Evolutionary conservation across 1,284 basidiomycete genomes (phyloP).

Genomic region (Ustilago loliicola): DNA sequence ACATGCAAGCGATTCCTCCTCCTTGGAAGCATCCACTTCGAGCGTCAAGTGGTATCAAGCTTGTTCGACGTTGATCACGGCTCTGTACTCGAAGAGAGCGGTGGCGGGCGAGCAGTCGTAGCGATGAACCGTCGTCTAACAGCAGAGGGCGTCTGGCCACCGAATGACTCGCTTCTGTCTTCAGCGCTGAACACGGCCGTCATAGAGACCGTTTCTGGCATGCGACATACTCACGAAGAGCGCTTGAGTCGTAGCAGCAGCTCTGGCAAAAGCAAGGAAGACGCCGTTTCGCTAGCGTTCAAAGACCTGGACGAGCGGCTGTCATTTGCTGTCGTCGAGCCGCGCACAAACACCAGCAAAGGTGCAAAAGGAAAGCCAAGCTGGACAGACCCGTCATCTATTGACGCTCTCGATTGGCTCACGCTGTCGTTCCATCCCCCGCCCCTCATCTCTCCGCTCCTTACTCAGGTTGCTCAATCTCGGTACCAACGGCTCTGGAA

Average conservation of each 20-base stretch:
- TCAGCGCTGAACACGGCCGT: conserved; percentile 56
- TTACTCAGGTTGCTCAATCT: conserved; percentile 48
- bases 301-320: conserved; percentile 59
- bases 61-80: conserved; percentile 52
- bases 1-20: conserved; percentile 58
- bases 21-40: conserved; percentile 52
- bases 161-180: conserved; percentile 43
- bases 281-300: conserved; percentile 46
- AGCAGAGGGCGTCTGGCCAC: conserved; percentile 53
- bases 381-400: conserved; percentile 50
- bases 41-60: conserved; percentile 35
- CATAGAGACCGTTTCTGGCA: conserved; percentile 53
- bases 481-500: conserved; percentile 60
- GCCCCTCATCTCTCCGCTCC: conserved; percentile 56
- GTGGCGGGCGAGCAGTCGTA: conserved; percentile 17
- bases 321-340: conserved; percentile 57
- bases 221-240: conserved; percentile 41
- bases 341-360: conserved; percentile 9
- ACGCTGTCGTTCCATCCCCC: conserved; percentile 59
- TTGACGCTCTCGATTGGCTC: conserved; percentile 62
- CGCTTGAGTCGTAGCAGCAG: conserved; percentile 7
- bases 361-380: conserved; percentile 17
- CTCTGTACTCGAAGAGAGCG: conserved; percentile 17
- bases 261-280: conserved; percentile 9
- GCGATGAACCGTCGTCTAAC: conserved; percentile 39